Evolutionary conservation across 441 rosid species (phyloP).

Genomic region (Pelargonium citronellum): DNA sequence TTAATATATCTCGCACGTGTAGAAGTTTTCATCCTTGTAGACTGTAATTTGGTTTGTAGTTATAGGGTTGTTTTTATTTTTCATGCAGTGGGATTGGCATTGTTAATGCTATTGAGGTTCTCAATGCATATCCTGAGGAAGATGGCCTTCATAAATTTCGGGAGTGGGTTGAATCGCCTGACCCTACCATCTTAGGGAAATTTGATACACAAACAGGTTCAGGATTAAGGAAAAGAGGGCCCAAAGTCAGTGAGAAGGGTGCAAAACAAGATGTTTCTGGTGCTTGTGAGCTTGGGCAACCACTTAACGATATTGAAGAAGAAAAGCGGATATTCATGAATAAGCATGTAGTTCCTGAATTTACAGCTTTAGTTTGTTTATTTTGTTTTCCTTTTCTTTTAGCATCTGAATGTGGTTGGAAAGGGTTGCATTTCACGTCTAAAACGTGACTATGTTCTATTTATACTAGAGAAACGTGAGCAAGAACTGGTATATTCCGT

Average conservation of each 20-base stretch:
- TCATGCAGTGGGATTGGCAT: slow-evolving; percentile 93
- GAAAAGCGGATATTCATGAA: slow-evolving; percentile 73
- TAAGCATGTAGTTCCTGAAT: slow-evolving; percentile 53
- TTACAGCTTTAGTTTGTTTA: slow-evolving; percentile 3
- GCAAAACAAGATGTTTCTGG: slow-evolving; percentile 25
- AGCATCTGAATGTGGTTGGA: background rate
- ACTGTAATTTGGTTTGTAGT: slow-evolving; percentile 16
- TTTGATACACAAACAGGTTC: slow-evolving; percentile 33
- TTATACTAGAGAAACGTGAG: slow-evolving; percentile 80
- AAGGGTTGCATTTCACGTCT: slow-evolving; percentile 13
- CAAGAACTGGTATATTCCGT: slow-evolving; percentile 95
- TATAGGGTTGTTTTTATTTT: background rate
- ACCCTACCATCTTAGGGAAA: slow-evolving; percentile 77
- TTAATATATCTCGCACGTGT: background rate
- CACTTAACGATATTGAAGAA: slow-evolving; percentile 33
- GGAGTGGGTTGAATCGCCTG: slow-evolving; percentile 96
- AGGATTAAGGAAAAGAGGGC: slow-evolving; percentile 36
- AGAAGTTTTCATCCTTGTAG: slow-evolving; percentile 1
- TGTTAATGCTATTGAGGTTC: slow-evolving; percentile 94
- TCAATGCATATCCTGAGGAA: slow-evolving; percentile 88
- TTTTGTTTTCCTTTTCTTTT: background rate
- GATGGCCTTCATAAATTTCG: slow-evolving; percentile 84
- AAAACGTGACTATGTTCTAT: slow-evolving; percentile 12
- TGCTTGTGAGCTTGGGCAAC: slow-evolving; percentile 28
- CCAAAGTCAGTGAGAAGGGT: slow-evolving; percentile 32